Evolutionary conservation across 257 asterid species (phyloP), one percentile per base, ranked within the genome.

Genomic region (Solanum appendiculatum): DNA sequence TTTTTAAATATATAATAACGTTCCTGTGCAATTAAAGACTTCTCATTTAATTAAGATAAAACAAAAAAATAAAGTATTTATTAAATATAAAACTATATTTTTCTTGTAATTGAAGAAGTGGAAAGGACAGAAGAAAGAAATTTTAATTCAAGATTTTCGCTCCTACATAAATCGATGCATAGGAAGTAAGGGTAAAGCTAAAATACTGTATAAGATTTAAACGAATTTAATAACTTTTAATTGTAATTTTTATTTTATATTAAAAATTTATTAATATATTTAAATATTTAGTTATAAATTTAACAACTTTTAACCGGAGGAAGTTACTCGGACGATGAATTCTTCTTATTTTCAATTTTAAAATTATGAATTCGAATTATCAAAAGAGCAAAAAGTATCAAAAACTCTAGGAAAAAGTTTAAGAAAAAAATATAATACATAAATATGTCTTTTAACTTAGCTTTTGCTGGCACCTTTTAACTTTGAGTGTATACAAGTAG

Each of bases 401-500:
- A 51, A 18, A 51, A 51, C 23, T 1, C 9, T 5, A 51, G 5
- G 3, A 51, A n/a, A n/a, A n/a, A 51, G 60, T 51, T 51, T 2
- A 51, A 16, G 16, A 51, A 51, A 3, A 12, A 51, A 16, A 51
- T 51, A 51, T 18, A 6, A 51, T 51, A 51, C 4, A 16, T 51
- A 51, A 51, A 51, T 51, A 9, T 23, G 18, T 23, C 23, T 2
- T 51, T 51, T 16, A 51, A 51, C 8, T 51, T 51, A 9, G 9
- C 6, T 6, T 51, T 9, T 0, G n/a, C 6, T 51, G 60, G 18
- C 1, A 16, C 0, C 2, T 1, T 48, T 0, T 2, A 6, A 51
- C 10, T 51, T 51, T 51, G n/a, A 0, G 3, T 51, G 4, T 51
- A 2, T 51, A 16, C 9, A 51, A 51, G 3, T 51, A 6, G 23